Percentiles rank a stretch among this genome's conserved stretches.
Conservation (phyloP, 2,329 filamentous ascomycete genomes). For the Exserohilum turcica region DNA sequence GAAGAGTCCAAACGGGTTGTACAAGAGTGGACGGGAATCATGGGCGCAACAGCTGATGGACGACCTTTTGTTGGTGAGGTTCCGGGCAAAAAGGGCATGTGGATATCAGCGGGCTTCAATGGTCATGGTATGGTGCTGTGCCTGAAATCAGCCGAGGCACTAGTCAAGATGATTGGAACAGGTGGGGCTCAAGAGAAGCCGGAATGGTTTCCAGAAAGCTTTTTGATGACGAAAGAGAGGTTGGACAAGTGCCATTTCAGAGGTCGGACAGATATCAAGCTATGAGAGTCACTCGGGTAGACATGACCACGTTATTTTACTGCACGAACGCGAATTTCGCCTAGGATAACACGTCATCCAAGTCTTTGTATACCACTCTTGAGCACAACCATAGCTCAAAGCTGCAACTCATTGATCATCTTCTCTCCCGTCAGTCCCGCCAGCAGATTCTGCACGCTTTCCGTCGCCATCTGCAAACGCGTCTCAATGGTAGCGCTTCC, state of each 20-base stretch:
- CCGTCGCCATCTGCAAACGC: constrained; percentile 62
- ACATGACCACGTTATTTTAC: no score
- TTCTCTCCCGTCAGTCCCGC: constrained; percentile 30
- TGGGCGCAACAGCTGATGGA: constrained; percentile 58
- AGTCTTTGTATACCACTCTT: no score
- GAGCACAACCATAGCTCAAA: constrained; percentile 13
- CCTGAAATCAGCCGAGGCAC: constrained; percentile 63
- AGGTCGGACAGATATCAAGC: neutral
- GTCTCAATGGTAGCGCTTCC: constrained; percentile 64
- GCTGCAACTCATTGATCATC: constrained; percentile 38
- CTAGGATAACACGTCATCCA: no score
- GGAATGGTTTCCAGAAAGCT: constrained; percentile 61
- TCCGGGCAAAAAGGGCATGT: constrained; percentile 55
- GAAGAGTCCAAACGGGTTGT: constrained; percentile 33
- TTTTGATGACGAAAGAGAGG: constrained; percentile 55
- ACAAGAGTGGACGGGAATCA: constrained; percentile 57
- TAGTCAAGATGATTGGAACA: constrained; percentile 60
- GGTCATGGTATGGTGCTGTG: constrained; percentile 70
- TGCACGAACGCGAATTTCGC: neutral
- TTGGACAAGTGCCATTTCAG: neutral
- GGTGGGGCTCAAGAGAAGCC: constrained; percentile 40
- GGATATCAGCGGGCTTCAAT: constrained; percentile 65
- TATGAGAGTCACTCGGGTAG: neutral
- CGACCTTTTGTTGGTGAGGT: constrained; percentile 55
- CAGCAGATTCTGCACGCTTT: constrained; percentile 61